A percentile compares a stretch with the other conserved stretches of the same genome.
Evolutionary conservation across 1,284 basidiomycete genomes (phyloP).

Genomic region (Pisolithus thermaeus): DNA sequence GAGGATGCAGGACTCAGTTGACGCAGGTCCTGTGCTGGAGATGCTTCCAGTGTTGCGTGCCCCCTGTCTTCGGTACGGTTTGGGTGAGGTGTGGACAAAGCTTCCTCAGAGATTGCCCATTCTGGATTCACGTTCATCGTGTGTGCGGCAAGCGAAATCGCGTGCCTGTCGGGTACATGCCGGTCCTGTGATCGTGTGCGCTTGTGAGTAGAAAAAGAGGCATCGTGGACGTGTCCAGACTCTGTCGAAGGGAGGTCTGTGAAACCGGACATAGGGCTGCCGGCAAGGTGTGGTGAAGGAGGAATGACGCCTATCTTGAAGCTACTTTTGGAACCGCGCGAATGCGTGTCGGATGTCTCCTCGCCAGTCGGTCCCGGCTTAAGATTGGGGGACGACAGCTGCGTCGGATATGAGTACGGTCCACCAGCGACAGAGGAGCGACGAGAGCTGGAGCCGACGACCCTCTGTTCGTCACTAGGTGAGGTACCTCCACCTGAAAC

Average conservation of each 20-base stretch:
- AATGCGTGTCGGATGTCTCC: slow-evolving; percentile 4
- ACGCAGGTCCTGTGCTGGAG: slow-evolving; percentile 16
- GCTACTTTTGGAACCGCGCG: slow-evolving; percentile 24
- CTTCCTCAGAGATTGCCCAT: slow-evolving; percentile 16
- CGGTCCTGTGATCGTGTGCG: slow-evolving; percentile 29
- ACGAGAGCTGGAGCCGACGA: not conserved
- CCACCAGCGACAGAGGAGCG: slow-evolving; percentile 4
- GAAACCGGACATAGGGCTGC: slow-evolving; percentile 13
- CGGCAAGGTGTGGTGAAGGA: slow-evolving; percentile 20
- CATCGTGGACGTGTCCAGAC: not conserved
- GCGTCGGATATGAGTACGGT: slow-evolving; percentile 23
- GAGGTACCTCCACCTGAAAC: not conserved
- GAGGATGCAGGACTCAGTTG: slow-evolving; percentile 34
- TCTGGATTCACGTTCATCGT: slow-evolving; percentile 17
- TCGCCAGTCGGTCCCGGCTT: slow-evolving; percentile 4
- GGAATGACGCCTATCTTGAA: slow-evolving; percentile 27
- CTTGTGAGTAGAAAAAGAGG: slow-evolving; percentile 9
- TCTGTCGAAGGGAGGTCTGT: slow-evolving; percentile 13
- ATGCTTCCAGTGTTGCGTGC: slow-evolving; percentile 12
- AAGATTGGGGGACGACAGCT: slow-evolving; percentile 14
- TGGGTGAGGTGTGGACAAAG: slow-evolving; percentile 24
- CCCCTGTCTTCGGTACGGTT: slow-evolving; percentile 15
- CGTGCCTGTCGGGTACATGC: slow-evolving; percentile 25
- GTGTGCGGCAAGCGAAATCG: slow-evolving; percentile 30
- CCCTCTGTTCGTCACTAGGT: slow-evolving; percentile 2